A percentile compares a stretch with the other conserved stretches of the same genome.
Evolutionary conservation across 345 rosid genomes (phyloP).

Genomic region (Erodium maritimum): DNA sequence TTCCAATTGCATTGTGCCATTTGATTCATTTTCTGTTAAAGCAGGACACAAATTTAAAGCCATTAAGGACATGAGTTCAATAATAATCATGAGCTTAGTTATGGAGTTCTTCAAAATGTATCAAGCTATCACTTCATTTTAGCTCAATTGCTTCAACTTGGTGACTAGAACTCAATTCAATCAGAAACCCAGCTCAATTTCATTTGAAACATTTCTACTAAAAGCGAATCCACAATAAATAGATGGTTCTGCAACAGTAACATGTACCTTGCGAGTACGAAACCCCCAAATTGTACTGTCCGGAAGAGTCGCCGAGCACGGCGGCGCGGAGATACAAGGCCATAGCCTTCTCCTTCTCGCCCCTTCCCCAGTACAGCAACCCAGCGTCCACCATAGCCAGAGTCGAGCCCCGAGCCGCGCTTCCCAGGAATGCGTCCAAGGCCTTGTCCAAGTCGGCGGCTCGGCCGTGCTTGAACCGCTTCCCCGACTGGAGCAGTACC

Average conservation of each 20-base stretch:
- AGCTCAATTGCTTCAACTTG: background rate
- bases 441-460: slow-evolving; percentile 77
- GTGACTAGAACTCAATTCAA: too few species aligned
- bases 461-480: slow-evolving; percentile 76
- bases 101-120: background rate
- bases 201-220: background rate
- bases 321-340: slow-evolving; percentile 60
- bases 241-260: background rate
- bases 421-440: slow-evolving; percentile 65
- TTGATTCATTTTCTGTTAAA: too few species aligned
- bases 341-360: slow-evolving; percentile 42
- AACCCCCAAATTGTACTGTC: slow-evolving; percentile 74
- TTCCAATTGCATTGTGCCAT: too few species aligned
- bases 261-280: slow-evolving; percentile 60
- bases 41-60: too few species aligned
- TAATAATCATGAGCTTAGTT: too few species aligned
- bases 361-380: slow-evolving; percentile 74
- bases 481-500: slow-evolving; percentile 64
- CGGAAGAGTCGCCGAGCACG: slow-evolving; percentile 60
- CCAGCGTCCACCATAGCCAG: slow-evolving; percentile 99
- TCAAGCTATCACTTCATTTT: background rate
- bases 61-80: background rate
- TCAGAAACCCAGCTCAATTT: background rate
- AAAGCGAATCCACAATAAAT: background rate
- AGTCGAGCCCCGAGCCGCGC: slow-evolving; percentile 75